phyloP scores from a whole-genome alignment of 169 alveolate genomes.

The Cyclospora cayetanensis region DNA sequence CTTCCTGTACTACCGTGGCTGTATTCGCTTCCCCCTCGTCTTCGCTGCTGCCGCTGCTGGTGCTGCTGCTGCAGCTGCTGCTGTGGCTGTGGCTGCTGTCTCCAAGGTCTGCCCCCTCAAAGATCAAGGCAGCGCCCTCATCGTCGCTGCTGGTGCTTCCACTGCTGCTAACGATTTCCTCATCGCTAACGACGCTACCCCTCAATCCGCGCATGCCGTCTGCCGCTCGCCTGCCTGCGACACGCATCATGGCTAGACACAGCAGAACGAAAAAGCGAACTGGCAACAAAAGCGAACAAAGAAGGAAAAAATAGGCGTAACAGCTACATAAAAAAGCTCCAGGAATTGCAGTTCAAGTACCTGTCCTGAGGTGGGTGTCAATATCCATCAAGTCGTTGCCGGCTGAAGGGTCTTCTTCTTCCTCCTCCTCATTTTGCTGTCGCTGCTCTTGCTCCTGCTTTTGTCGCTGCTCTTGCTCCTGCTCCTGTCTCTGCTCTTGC shows the following conservation, averaged over 20 bases:
- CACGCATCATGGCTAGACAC: not conserved
- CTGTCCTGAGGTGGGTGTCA: conserved; percentile 28
- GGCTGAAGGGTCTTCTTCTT: not conserved
- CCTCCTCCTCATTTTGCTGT: conserved; percentile 15
- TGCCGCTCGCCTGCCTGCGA: conserved; percentile 12
- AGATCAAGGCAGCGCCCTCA: conserved; percentile 13
- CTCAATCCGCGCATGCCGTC: not conserved
- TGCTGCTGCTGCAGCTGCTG: conserved; percentile 36
- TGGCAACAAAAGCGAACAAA: not conserved
- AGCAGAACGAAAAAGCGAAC: not conserved
- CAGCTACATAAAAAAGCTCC: not conserved
- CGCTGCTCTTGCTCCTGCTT: conserved; percentile 4
- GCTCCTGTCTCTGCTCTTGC: not conserved
- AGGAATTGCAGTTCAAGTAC: conserved; percentile 11
- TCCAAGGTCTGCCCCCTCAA: not conserved
- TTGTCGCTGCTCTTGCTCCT: not conserved
- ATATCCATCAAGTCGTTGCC: conserved; percentile 39
- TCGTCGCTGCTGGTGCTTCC: conserved; percentile 28
- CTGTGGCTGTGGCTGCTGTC: not conserved
- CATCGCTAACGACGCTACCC: conserved; percentile 21
- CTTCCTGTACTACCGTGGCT: not conserved
- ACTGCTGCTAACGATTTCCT: conserved; percentile 31
- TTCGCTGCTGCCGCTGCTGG: conserved; percentile 33
- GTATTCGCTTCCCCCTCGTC: conserved; percentile 9
- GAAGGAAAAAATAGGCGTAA: not conserved